Base-by-base conservation (phyloP, 2,329 filamentous ascomycete genomes). In the Sphaerulina vaccinii region DNA sequence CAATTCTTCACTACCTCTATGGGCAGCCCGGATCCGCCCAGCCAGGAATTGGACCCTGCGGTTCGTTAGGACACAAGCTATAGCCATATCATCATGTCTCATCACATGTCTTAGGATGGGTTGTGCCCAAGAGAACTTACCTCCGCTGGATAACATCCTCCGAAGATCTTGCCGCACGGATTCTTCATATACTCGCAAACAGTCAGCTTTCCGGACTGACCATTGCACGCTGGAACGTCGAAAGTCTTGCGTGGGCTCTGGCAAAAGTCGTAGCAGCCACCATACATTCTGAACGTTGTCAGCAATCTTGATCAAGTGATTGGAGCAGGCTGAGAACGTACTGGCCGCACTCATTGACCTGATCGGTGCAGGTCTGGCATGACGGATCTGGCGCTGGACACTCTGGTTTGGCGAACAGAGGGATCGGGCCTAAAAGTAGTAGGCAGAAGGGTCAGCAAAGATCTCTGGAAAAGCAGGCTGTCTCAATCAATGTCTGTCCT, bases 261-360 rank as follows among this genome's bases (percentile, higher is more conserved):
- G 51, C 51, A 54, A 15, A 54, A 45, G 23, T 54, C 36, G 39
- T 48, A 54, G 27, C 39, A 54, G 2, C 40, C 45, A 10, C 51
- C 51, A 21, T 52, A 52, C 50, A 52, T 52, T 18, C 50, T 52
- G 19, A 2, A 24, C 7, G 24, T 18, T 38, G 37, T 16, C 9
- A 19, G 37, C n/a, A 19, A 7, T 3, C 27, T 9, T 7, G 22
- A 19, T 13, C 16, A 5, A 18, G 10, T n/a, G 22, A 15, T 16
- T n/a, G 16, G 3, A n/a, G n/a, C n/a, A n/a, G n/a, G n/a, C n/a
- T n/a, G n/a, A n/a, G n/a, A n/a, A 40, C 49, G 19, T 33, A 52
- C 49, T 52, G 24, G 23, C 35, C 15, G 37, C 49, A 52, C 16
- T 47, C 49, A 33, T 46, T 52, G 16, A 32, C 24, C 13, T 39